A percentile compares a stretch with the other conserved stretches of the same genome.
Conservation (phyloP, 2,329 filamentous ascomycete genomes). For the Sordariomycetes sp. region DNA sequence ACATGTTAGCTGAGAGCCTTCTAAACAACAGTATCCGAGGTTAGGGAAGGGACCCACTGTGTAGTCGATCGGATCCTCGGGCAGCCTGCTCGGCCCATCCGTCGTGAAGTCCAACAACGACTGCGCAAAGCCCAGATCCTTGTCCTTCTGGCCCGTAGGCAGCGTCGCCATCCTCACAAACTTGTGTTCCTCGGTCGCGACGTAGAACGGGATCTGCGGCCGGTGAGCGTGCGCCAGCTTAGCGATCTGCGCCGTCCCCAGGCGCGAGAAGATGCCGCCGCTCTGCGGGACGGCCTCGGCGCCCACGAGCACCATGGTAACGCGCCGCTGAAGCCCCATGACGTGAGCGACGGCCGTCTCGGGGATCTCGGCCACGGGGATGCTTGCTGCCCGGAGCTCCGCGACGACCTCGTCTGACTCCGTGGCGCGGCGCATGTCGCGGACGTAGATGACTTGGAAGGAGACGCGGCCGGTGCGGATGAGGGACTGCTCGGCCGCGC, state of each 20-base stretch:
- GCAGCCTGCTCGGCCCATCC: conserved; percentile 27
- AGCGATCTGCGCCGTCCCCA: conserved; percentile 80
- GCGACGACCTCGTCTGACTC: conserved; percentile 62
- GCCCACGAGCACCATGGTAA: conserved; percentile 55
- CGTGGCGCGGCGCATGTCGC: conserved; percentile 36
- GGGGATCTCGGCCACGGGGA: conserved; percentile 59
- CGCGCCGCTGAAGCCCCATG: conserved; percentile 38
- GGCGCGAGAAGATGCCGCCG: conserved; percentile 77
- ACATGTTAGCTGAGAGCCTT: not conserved
- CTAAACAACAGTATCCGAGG: not conserved
- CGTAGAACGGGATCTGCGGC: conserved; percentile 60
- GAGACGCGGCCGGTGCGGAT: conserved; percentile 43
- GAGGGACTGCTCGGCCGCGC: conserved; percentile 42
- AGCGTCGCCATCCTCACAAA: conserved; percentile 65
- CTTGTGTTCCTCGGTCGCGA: conserved; percentile 92
- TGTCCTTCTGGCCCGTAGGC: conserved; percentile 54
- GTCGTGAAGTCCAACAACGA: conserved; percentile 61
- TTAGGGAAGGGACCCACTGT: conserved; percentile 37
- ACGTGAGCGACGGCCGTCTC: conserved; percentile 63
- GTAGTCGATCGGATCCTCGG: conserved; percentile 52
- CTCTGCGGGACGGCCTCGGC: conserved; percentile 88
- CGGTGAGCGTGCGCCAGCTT: conserved; percentile 56
- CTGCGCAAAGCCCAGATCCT: conserved; percentile 68
- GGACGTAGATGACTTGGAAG: conserved; percentile 76
- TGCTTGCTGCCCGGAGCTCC: conserved; percentile 56